phyloP scores from a whole-genome alignment of 371 early-diverging fungal species.

The Furculomyces boomerangus region DNA sequence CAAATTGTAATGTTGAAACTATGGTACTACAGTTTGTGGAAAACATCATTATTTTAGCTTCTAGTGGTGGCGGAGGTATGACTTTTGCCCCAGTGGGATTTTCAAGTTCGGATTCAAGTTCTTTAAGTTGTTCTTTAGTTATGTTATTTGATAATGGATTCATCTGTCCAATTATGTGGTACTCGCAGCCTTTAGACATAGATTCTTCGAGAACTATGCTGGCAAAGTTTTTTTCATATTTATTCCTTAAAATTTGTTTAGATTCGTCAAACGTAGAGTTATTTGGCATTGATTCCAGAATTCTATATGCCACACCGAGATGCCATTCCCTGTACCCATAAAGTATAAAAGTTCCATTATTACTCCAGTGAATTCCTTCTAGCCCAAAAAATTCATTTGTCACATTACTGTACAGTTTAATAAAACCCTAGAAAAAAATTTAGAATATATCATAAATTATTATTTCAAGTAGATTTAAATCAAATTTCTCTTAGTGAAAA shows the following conservation, averaged over 20 bases:
- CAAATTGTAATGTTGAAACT: background rate
- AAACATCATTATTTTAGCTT: background rate
- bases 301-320: background rate
- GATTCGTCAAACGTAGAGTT: slow-evolving; percentile 24
- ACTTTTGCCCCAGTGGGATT: background rate
- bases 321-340: slow-evolving; percentile 3
- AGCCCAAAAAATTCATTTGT: background rate
- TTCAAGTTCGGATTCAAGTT: background rate
- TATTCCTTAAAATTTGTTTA: background rate
- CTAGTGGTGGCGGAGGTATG: background rate
- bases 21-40: background rate
- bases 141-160: background rate
- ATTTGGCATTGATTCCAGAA: slow-evolving; percentile 36
- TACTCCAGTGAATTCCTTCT: slow-evolving; percentile 13
- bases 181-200: background rate
- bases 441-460: background rate
- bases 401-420: background rate
- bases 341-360: slow-evolving; percentile 8
- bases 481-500: too few relatives aligned
- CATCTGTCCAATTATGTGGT: background rate
- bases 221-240: background rate
- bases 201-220: background rate
- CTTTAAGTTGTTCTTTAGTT: background rate
- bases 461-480: too few relatives aligned
- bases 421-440: slow-evolving; percentile 1